Evolutionary conservation across 495 filamentous ascomycete species (phyloP), one percentile per base, ranked within the genome.

Genomic region (Penicillium canescens): DNA sequence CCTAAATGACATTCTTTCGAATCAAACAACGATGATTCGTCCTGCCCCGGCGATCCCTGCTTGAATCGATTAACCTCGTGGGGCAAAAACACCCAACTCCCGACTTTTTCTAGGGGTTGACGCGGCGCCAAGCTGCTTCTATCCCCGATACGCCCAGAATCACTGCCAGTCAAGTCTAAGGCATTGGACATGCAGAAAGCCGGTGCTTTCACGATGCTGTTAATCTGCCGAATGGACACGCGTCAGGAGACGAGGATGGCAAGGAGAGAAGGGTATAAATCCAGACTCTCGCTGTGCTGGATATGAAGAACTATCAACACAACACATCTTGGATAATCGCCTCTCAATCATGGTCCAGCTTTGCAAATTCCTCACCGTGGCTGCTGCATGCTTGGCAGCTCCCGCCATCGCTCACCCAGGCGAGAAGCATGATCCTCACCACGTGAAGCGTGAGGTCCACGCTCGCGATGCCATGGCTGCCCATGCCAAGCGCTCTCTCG

Each of bases 371-470:
- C 49, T 73, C 14, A 44, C 63, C 10, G 57, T 70, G 11, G 65
- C 59, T 2, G 65, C 63, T 4, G 67, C 63, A 26, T 59, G 51
- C 21, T 20, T 61, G 20, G 58, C 49, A 20, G 56, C 66, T 10
- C 52, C 68, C 13, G 57, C 52, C 14, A 36, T 70, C 34, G 67
- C 70, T 42, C 70, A 73, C 55, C 70, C 68, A 0, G 70, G 70
- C 21, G 70, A 73, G 54, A 69, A 73, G 54, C 70, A 73, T 14
- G 66, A 73, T 24, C 60, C 62, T 6, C 59, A 66, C 43, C 59
- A 59, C 18, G 21, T 71, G 31, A 68, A 68, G 59, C 62, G 68
- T 2, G 68, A 69, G 46, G 59, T 71, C 8, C 62, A 63, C 33
- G 57, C 60, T 38, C 66, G 66, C 2, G 62, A 73, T 46, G 59